A percentile compares a stretch with the other conserved stretches of the same genome.
phyloP scores from a whole-genome alignment of 495 filamentous ascomycete genomes.

The Bacidia gigantensis region DNA sequence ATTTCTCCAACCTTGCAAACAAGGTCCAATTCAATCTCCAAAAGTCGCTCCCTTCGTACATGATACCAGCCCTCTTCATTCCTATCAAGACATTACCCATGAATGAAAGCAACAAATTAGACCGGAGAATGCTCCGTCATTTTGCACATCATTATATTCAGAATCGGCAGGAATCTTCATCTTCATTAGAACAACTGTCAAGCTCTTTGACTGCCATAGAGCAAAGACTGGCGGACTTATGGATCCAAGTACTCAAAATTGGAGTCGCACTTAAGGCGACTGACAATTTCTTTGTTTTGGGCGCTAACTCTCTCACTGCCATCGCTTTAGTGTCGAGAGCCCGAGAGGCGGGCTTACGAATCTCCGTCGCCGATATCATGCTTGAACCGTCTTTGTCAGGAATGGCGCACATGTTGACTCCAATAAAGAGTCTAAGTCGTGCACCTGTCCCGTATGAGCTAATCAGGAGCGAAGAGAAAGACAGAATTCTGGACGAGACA shows the following conservation, averaged over 20 bases:
- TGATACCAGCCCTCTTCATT: slow-evolving; percentile 28
- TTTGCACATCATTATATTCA: slow-evolving; percentile 16
- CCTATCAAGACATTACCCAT: slow-evolving; percentile 24
- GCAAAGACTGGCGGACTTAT: slow-evolving; percentile 22
- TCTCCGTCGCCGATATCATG: slow-evolving; percentile 36
- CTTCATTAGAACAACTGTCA: slow-evolving; percentile 8
- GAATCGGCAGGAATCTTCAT: neutral
- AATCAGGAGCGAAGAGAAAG: too few species aligned
- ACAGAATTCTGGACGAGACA: neutral
- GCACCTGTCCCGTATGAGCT: too few species aligned
- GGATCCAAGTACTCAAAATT: slow-evolving; percentile 25
- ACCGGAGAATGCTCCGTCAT: slow-evolving; percentile 21
- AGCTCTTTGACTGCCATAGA: slow-evolving; percentile 22
- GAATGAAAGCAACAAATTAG: slow-evolving; percentile 29
- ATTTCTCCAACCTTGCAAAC: neutral
- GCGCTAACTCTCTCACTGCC: slow-evolving; percentile 38
- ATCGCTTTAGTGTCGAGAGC: slow-evolving; percentile 34
- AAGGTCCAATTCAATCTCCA: neutral
- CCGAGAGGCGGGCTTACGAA: slow-evolving; percentile 16
- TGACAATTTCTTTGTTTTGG: slow-evolving; percentile 36
- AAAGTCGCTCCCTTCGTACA: slow-evolving; percentile 27
- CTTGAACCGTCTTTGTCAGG: slow-evolving; percentile 13
- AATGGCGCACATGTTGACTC: slow-evolving; percentile 1
- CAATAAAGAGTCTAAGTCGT: neutral
- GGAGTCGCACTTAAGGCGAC: slow-evolving; percentile 25